These are phyloP conservation scores for Coemansia sp. DNA, from an alignment of 192 early-diverging fungal species.

Conservation along the genomic window DNA sequence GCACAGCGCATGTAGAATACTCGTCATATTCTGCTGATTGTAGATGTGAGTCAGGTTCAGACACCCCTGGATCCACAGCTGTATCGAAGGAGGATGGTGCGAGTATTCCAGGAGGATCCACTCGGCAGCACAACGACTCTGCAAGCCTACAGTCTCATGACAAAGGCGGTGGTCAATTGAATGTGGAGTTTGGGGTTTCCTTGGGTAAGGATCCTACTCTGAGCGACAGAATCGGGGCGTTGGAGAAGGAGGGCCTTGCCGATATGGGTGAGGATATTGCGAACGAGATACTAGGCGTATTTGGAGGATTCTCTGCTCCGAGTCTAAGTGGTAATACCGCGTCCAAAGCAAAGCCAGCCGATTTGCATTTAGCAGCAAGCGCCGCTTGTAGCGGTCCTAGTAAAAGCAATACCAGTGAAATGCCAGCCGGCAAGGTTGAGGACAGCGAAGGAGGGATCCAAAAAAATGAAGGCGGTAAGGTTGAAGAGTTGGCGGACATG, in stretches of 20 bases:
- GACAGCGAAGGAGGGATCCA: not conserved
- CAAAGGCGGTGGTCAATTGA: not conserved
- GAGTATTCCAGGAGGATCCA: not conserved
- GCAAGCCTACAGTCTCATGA: not conserved
- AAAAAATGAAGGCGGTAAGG: not conserved
- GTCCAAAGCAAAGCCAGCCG: not conserved
- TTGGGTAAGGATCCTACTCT: not conserved
- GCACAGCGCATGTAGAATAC: not conserved
- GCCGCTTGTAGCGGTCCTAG: not conserved
- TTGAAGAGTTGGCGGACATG: constrained; percentile 29
- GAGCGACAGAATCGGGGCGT: not conserved
- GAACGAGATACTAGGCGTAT: constrained; percentile 15
- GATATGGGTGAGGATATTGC: constrained; percentile 28
- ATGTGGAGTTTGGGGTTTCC: not conserved
- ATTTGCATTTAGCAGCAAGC: too few relatives aligned
- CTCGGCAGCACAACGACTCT: not conserved
- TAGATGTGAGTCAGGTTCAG: not conserved
- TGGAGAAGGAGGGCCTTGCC: constrained; percentile 5
- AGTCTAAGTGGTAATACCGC: not conserved
- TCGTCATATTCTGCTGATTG: not conserved
- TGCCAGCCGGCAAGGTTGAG: not conserved
- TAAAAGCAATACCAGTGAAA: not conserved
- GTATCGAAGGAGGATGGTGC: not conserved
- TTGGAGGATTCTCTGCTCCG: constrained; percentile 21
- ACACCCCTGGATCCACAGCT: not conserved